A percentile compares a stretch with the other conserved stretches of the same genome.
These are phyloP conservation scores for Brettanomyces bruxellensis DNA, from an alignment of 805 yeast genomes.

Conservation along the genomic window DNA sequence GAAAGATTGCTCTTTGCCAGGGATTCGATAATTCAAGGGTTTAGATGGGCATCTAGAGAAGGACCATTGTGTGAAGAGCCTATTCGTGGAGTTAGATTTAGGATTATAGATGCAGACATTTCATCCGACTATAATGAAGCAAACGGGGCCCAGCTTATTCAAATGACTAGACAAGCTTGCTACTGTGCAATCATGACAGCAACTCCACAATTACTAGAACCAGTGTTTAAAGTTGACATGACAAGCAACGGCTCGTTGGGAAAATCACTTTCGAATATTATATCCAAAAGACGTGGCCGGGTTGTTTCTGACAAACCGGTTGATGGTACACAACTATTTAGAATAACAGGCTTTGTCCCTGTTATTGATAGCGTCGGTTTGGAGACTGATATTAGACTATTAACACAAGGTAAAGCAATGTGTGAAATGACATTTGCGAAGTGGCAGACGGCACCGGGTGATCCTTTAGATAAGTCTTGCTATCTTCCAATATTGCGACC, in stretches of 20 bases:
- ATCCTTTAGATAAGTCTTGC: conserved; percentile 68
- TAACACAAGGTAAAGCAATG: conserved; percentile 72
- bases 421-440: conserved; percentile 54
- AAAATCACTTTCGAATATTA: conserved; percentile 20
- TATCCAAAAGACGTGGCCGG: conserved; percentile 66
- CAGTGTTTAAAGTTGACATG: conserved; percentile 54
- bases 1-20: conserved; percentile 33
- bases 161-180: conserved; percentile 78
- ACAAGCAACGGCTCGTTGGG: conserved; percentile 38
- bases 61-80: conserved; percentile 94
- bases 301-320: conserved; percentile 41
- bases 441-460: conserved; percentile 85
- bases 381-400: conserved; percentile 74
- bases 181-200: conserved; percentile 74
- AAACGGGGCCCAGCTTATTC: conserved; percentile 65
- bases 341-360: conserved; percentile 61
- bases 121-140: conserved; percentile 39
- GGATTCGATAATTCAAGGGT: conserved; percentile 63
- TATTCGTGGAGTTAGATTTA: conserved; percentile 59
- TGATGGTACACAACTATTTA: conserved; percentile 63
- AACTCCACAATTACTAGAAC: conserved; percentile 73
- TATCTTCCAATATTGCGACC: conserved; percentile 64
- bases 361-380: conserved; percentile 87
- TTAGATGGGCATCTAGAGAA: conserved; percentile 71
- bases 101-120: conserved; percentile 51